Conservation (phyloP, 371 early-diverging fungal species). For the Fennellomyces sp. region DNA sequence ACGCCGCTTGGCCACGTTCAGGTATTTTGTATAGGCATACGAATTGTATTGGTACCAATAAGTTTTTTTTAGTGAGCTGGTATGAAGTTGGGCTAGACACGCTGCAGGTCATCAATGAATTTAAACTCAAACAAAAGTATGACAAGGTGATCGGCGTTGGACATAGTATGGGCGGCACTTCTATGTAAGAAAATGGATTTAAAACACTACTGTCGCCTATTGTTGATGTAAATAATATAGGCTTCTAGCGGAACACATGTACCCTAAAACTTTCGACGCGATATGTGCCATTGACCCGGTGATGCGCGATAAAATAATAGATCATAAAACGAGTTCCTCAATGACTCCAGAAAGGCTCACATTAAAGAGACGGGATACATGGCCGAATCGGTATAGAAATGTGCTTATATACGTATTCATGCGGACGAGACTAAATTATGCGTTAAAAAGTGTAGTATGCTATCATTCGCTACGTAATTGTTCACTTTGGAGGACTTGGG, state of each 20-base stretch:
- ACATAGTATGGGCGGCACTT: slow-evolving; percentile 43
- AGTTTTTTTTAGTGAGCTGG: slow-evolving; percentile 42
- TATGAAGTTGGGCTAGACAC: slow-evolving; percentile 39
- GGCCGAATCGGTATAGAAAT: slow-evolving; percentile 15
- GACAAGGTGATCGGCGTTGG: slow-evolving; percentile 38
- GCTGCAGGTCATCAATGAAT: slow-evolving; percentile 26
- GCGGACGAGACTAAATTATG: too few species aligned
- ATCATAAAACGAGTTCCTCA: slow-evolving; percentile 14
- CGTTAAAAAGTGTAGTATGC: too few species aligned
- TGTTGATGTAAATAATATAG: slow-evolving; percentile 12
- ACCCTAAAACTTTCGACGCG: slow-evolving; percentile 35
- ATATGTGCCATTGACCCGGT: slow-evolving; percentile 34
- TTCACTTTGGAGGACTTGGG: too few species aligned
- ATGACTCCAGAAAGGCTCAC: slow-evolving; percentile 9
- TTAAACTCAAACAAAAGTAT: slow-evolving; percentile 22
- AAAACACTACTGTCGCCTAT: background rate
- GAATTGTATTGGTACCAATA: too few species aligned
- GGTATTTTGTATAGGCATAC: too few species aligned
- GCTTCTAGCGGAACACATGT: slow-evolving; percentile 30
- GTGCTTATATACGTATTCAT: background rate
- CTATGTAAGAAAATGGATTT: slow-evolving; percentile 28
- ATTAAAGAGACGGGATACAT: slow-evolving; percentile 22
- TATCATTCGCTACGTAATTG: too few species aligned
- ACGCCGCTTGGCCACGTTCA: too few species aligned
- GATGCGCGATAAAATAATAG: slow-evolving; percentile 9